Percentiles rank a stretch among this genome's conserved stretches.
phyloP scores from a whole-genome alignment of 2,329 filamentous ascomycete species.

The Colletotrichum lentis region DNA sequence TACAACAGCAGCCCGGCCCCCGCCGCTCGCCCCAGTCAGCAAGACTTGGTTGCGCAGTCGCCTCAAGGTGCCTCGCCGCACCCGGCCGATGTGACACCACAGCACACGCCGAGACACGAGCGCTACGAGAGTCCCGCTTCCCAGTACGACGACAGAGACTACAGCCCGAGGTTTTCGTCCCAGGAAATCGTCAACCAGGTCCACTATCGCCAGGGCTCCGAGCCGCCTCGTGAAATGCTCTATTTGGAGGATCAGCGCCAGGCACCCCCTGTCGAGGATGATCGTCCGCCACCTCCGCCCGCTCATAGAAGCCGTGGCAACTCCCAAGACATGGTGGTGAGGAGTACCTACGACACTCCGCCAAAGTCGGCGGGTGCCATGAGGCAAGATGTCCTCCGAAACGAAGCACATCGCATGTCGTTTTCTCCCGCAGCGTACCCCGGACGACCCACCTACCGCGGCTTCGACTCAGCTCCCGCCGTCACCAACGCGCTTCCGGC shows the following conservation, averaged over 20 bases:
- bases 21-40: constrained; percentile 39
- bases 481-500: constrained; percentile 46
- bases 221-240: constrained; percentile 46
- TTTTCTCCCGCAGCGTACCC: constrained; percentile 55
- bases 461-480: constrained; percentile 58
- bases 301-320: constrained; percentile 59
- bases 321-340: constrained; percentile 53
- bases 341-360: constrained; percentile 52
- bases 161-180: constrained; percentile 47
- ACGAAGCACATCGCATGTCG: constrained; percentile 64
- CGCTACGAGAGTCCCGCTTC: constrained; percentile 48
- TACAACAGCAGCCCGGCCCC: constrained; percentile 54
- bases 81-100: constrained; percentile 27
- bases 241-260: constrained; percentile 47
- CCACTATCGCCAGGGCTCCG: constrained; percentile 51
- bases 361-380: constrained; percentile 58
- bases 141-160: constrained; percentile 50
- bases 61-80: constrained; percentile 41
- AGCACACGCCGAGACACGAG: constrained; percentile 42
- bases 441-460: constrained; percentile 62
- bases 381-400: constrained; percentile 66
- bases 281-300: constrained; percentile 64
- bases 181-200: constrained; percentile 44
- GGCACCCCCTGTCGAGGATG: constrained; percentile 51
- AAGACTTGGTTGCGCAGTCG: constrained; percentile 51